Evolutionary conservation across 169 alveolate species (phyloP).

Genomic region (Eimeria necatrix): DNA sequence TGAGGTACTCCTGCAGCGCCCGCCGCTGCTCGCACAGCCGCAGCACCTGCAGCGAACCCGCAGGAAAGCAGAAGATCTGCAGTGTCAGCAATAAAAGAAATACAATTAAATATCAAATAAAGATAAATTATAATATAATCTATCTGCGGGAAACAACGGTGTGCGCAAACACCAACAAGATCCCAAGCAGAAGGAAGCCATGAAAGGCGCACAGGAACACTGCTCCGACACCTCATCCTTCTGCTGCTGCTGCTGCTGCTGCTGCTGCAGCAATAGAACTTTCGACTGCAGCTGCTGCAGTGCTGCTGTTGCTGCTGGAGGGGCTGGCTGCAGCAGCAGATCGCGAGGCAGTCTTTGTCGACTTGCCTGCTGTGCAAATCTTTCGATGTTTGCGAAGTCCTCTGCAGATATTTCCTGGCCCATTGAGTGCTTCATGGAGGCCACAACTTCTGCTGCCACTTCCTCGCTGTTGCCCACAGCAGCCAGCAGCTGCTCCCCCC

Average conservation of each 20-base stretch:
- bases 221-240: too few relatives aligned
- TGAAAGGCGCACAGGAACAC: too few relatives aligned
- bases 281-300: background rate
- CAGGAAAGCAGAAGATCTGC: background rate
- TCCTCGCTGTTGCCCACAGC: constrained; percentile 93
- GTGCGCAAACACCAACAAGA: too few relatives aligned
- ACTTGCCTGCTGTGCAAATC: constrained; percentile 94
- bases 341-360: background rate
- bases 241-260: background rate
- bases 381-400: constrained; percentile 94
- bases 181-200: too few relatives aligned
- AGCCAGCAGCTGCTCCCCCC: constrained; percentile 85
- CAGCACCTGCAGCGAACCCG: constrained; percentile 58
- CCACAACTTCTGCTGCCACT: constrained; percentile 92
- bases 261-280: background rate
- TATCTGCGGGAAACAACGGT: too few relatives aligned
- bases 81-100: background rate
- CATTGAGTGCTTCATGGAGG: constrained; percentile 95
- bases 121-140: too few relatives aligned
- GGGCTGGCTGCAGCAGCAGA: background rate
- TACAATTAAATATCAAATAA: background rate
- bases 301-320: background rate
- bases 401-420: constrained; percentile 97
- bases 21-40: constrained; percentile 78
- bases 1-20: constrained; percentile 88